Evolutionary conservation across 2,329 filamentous ascomycete genomes (phyloP), one percentile per base, ranked within the genome.

Genomic region (Orbilia ellipsospora): DNA sequence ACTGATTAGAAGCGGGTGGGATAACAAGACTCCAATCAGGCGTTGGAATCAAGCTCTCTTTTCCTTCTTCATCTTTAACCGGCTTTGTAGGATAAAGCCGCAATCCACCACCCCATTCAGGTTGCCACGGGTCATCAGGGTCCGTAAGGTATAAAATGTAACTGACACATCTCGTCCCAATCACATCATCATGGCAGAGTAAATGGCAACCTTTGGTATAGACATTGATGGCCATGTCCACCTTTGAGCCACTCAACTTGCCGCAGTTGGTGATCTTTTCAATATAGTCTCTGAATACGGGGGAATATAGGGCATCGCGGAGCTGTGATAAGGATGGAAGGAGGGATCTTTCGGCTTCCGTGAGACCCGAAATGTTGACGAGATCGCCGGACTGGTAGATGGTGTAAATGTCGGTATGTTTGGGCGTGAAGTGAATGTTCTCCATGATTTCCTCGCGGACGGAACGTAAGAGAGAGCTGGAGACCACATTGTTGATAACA

Each of bases 401-500:
- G 84, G 96, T 97, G 88, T 99, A 99, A 80, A 99, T 99, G 82
- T 99, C 95, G 56, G 95, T 99, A 83, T 99, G 95, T 83, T 99
- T 99, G 80, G 94, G 94, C 12, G 95, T 97, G 84, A 99, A 99
- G 79, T 92, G 90, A 79, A 99, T 92, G 81, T 97, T 94, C 79
- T 91, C 87, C 82, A 90, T 90, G 82, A 98, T 94, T 84, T 99
- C 95, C 80, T 87, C 84, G 81, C 95, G 93, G 73, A 99, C 95
- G 66, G 88, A 86, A 80, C 94, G 94, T 55, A 99, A 88, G 16
- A 99, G 89, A 56, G 85, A 83, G 80, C 94, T 90, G 83, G 95
- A 86, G 81, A 98, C 90, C 51, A 99, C 85, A 64, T 88, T 85
- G 79, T 89, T 86, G 81, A 99, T 97, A 61, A 99, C 94, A 79